Conservation (phyloP, 164 flowering plant species). For the Chimonanthus salicifolius region DNA sequence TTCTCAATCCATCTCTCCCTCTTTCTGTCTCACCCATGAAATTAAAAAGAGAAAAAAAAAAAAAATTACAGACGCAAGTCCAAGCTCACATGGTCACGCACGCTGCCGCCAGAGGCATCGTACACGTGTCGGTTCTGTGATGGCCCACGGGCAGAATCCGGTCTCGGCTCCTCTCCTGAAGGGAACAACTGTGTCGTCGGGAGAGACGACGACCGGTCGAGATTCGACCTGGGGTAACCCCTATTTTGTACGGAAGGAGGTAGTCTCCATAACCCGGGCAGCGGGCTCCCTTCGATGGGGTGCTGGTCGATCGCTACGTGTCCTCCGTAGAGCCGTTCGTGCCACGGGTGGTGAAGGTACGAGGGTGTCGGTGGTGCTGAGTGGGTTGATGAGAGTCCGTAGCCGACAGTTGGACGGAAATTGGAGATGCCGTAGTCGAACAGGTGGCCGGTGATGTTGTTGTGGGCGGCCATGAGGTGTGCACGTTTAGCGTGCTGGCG, state of each 20-base stretch:
- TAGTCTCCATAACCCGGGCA: conserved; percentile 60
- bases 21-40: background rate
- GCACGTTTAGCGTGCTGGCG: conserved; percentile 86
- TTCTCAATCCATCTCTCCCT: background rate
- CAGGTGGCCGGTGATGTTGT: conserved; percentile 18
- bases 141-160: conserved; percentile 8
- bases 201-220: conserved; percentile 16
- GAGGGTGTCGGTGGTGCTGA: conserved; percentile 6
- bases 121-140: conserved; percentile 27
- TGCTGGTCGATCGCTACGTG: conserved; percentile 7
- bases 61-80: conserved; percentile 72
- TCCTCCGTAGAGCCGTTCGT: conserved; percentile 1
- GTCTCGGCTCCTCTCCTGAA: conserved; percentile 26
- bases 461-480: conserved; percentile 64
- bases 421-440: conserved; percentile 46
- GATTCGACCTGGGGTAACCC: conserved; percentile 13
- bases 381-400: background rate
- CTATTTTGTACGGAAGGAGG: conserved; percentile 43
- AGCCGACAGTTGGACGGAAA: conserved; percentile 12
- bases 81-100: conserved; percentile 83
- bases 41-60: background rate
- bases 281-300: conserved; percentile 65
- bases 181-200: conserved; percentile 6
- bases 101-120: conserved; percentile 19
- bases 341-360: conserved; percentile 23